A percentile compares a stretch with the other conserved stretches of the same genome.
phyloP scores from a whole-genome alignment of 1,284 basidiomycete genomes.

The Tilletia setariae region DNA sequence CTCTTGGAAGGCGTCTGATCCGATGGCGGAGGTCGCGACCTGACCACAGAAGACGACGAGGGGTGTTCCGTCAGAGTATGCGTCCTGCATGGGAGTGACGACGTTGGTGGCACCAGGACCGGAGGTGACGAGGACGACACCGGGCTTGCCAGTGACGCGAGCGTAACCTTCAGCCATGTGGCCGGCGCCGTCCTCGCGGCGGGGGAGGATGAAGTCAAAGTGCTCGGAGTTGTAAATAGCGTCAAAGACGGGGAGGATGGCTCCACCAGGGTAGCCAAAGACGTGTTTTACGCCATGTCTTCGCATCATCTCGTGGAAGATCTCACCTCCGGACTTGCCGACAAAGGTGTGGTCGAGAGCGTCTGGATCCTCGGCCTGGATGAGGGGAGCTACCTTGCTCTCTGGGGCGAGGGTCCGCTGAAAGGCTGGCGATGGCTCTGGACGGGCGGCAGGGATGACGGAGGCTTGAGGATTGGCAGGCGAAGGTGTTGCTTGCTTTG shows the following conservation, averaged over 20 bases:
- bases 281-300: slow-evolving; percentile 93
- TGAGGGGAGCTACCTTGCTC: slow-evolving; percentile 28
- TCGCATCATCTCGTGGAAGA: slow-evolving; percentile 99
- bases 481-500: slow-evolving; percentile 12
- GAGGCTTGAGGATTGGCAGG: slow-evolving; percentile 15
- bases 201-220: slow-evolving; percentile 91
- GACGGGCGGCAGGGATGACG: slow-evolving; percentile 25
- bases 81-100: slow-evolving; percentile 96
- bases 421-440: slow-evolving; percentile 48
- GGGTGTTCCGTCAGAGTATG: slow-evolving; percentile 88
- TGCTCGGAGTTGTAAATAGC: slow-evolving; percentile 95
- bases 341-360: slow-evolving; percentile 65
- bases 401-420: slow-evolving; percentile 29
- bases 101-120: slow-evolving; percentile 98
- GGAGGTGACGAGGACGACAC: slow-evolving; percentile 94
- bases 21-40: slow-evolving; percentile 95
- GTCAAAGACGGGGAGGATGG: slow-evolving; percentile 97
- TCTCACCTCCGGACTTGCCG: slow-evolving; percentile 90
- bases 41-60: slow-evolving; percentile 95
- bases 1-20: slow-evolving; percentile 97
- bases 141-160: slow-evolving; percentile 93
- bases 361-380: slow-evolving; percentile 26
- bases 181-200: slow-evolving; percentile 96
- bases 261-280: slow-evolving; percentile 96
- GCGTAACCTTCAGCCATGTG: slow-evolving; percentile 99